phyloP scores from a whole-genome alignment of 805 yeast genomes.

The Starmerella riodocensis region DNA sequence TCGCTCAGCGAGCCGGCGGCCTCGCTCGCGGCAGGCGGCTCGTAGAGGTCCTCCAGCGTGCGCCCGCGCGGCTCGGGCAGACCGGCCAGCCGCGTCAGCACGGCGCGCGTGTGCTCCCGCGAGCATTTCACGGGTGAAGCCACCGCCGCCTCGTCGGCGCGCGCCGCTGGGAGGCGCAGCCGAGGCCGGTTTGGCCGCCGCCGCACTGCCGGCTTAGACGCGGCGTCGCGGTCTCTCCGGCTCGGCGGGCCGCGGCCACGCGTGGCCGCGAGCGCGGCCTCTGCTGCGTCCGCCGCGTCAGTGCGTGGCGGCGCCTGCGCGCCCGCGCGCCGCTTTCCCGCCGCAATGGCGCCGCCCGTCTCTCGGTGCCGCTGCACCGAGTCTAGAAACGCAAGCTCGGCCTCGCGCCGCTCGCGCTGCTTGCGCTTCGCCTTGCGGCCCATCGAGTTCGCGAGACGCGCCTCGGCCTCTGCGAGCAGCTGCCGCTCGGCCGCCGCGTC shows the following conservation, averaged over 20 bases:
- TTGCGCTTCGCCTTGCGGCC: constrained; percentile 91
- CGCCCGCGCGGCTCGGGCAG: too few relatives aligned
- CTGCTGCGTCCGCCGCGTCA: background rate
- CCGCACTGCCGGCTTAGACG: too few relatives aligned
- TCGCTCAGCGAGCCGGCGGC: too few relatives aligned
- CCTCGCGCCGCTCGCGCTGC: constrained; percentile 68
- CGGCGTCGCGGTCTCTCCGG: too few relatives aligned
- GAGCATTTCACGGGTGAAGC: too few relatives aligned
- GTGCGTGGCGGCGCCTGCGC: background rate
- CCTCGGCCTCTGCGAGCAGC: constrained; percentile 89
- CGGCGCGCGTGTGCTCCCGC: background rate
- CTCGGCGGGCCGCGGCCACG: too few relatives aligned
- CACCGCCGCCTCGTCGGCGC: background rate
- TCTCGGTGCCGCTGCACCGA: constrained; percentile 3
- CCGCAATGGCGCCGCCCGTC: constrained; percentile 1
- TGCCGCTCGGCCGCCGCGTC: constrained; percentile 73
- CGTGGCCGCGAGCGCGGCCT: too few relatives aligned
- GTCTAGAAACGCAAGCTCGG: constrained; percentile 42
- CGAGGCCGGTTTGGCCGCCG: too few relatives aligned
- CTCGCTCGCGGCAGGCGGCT: too few relatives aligned
- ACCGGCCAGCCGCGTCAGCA: background rate
- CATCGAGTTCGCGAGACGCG: constrained; percentile 79
- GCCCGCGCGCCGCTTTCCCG: background rate
- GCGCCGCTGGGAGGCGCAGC: too few relatives aligned
- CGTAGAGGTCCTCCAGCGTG: too few relatives aligned